Percentiles rank a stretch among this genome's conserved stretches.
Conservation (phyloP, 495 filamentous ascomycete genomes). For the Amphirosellinia nigrospora region DNA sequence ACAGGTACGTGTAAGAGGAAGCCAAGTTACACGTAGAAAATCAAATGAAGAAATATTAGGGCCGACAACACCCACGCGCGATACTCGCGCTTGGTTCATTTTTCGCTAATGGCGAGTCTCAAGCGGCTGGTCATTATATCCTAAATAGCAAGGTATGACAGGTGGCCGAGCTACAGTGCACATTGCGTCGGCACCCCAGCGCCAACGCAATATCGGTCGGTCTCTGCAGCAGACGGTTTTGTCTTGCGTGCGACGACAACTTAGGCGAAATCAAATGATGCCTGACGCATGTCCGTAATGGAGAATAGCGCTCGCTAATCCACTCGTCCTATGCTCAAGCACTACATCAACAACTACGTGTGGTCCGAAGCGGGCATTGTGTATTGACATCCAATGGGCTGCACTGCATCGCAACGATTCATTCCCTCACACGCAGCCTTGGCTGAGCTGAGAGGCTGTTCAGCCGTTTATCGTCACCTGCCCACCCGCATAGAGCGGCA, state of each 20-base stretch:
- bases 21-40: conserved; percentile 3
- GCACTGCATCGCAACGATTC: background rate
- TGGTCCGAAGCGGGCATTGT: conserved; percentile 9
- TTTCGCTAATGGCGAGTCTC: background rate
- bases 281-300: background rate
- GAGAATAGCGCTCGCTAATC: background rate
- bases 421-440: background rate
- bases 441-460: background rate
- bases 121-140: background rate
- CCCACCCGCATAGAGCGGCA: conserved; percentile 22
- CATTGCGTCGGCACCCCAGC: background rate
- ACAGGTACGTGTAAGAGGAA: background rate
- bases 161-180: conserved; percentile 2
- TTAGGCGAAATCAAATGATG: conserved; percentile 8
- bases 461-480: conserved; percentile 9
- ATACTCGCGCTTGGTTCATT: background rate
- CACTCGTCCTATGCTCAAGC: background rate
- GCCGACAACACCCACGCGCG: conserved; percentile 1
- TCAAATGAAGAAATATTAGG: background rate
- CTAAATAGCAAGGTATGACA: conserved; percentile 2
- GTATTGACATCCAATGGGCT: background rate
- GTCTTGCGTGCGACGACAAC: conserved; percentile 3
- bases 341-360: conserved; percentile 2
- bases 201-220: background rate
- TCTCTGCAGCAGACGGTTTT: conserved; percentile 11